phyloP scores from a whole-genome alignment of 805 yeast genomes.

The Monosporozyma aquatica region DNA sequence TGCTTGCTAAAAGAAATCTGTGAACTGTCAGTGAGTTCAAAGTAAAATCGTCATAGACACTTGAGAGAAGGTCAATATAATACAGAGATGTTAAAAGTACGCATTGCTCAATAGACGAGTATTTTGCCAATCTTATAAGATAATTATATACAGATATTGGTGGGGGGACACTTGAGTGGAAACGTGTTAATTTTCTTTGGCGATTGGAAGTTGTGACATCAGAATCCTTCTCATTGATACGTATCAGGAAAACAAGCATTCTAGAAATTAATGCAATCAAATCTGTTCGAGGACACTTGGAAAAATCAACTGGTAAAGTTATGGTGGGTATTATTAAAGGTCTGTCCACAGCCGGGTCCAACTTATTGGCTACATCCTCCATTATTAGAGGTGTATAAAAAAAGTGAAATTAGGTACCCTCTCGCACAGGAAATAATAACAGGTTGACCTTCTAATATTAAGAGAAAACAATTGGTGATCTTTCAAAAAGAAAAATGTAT shows the following conservation, averaged over 20 bases:
- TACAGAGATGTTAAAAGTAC: constrained; percentile 76
- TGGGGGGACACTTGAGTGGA: constrained; percentile 92
- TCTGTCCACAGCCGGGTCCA: background rate
- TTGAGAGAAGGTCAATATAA: constrained; percentile 77
- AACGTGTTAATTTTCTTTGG: constrained; percentile 50
- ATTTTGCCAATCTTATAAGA: constrained; percentile 65
- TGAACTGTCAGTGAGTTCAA: constrained; percentile 89
- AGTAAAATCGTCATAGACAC: constrained; percentile 70
- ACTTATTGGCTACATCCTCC: background rate
- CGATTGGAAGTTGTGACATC: background rate
- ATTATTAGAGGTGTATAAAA: background rate
- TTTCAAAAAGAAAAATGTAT: background rate
- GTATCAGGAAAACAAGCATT: constrained; percentile 69
- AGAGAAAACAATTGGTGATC: too few species aligned
- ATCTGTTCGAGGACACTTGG: constrained; percentile 60
- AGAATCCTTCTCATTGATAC: constrained; percentile 49
- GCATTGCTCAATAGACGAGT: constrained; percentile 77
- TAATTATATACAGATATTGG: constrained; percentile 73
- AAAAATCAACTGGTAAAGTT: constrained; percentile 36
- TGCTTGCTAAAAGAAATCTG: constrained; percentile 80
- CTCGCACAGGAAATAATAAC: too few species aligned
- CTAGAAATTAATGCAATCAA: constrained; percentile 64
- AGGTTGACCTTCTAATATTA: too few species aligned
- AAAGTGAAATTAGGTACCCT: too few species aligned
- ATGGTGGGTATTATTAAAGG: constrained; percentile 12